Evolutionary conservation across 2,329 filamentous ascomycete genomes (phyloP).

Genomic region (Bimuria novae-zelandiae): DNA sequence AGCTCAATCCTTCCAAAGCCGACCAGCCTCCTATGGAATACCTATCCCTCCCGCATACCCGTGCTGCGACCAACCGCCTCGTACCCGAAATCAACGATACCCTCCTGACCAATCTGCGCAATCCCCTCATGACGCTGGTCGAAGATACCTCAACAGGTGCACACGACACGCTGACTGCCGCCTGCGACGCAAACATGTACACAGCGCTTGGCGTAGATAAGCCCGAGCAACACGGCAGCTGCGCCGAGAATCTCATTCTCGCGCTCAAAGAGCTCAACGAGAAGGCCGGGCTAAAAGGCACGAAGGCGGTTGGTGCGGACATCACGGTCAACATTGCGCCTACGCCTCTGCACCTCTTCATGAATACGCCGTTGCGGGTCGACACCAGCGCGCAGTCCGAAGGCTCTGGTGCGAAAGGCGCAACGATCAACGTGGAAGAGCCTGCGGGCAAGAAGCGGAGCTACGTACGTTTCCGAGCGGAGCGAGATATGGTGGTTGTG

Average conservation of each 20-base stretch:
- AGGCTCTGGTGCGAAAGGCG: constrained; percentile 36
- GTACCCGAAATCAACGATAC: constrained; percentile 49
- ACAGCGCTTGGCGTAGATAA: constrained; percentile 48
- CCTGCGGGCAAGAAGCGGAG: constrained; percentile 42
- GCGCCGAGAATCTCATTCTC: constrained; percentile 55
- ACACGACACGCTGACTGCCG: constrained; percentile 55
- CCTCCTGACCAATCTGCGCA: constrained; percentile 52
- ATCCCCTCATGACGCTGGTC: constrained; percentile 52
- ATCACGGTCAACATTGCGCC: constrained; percentile 55
- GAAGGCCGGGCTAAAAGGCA: constrained; percentile 51
- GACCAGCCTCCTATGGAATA: constrained; percentile 52
- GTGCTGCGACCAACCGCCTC: constrained; percentile 48
- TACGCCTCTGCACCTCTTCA: constrained; percentile 53
- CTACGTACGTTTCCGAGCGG: constrained; percentile 41
- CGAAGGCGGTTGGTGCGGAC: constrained; percentile 53
- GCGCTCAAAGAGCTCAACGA: constrained; percentile 55
- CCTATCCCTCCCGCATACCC: constrained; percentile 53
- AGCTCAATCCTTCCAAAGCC: constrained; percentile 35
- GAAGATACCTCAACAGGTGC: constrained; percentile 52
- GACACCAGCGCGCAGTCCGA: constrained; percentile 14
- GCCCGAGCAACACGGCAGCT: constrained; percentile 53
- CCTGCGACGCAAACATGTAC: constrained; percentile 53
- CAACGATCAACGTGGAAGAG: constrained; percentile 34
- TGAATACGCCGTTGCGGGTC: constrained; percentile 38
- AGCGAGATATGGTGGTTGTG: constrained; percentile 44